These are phyloP conservation scores for Salvia rosmarinus DNA, from an alignment of 257 asterid species.

Conservation along the genomic window DNA sequence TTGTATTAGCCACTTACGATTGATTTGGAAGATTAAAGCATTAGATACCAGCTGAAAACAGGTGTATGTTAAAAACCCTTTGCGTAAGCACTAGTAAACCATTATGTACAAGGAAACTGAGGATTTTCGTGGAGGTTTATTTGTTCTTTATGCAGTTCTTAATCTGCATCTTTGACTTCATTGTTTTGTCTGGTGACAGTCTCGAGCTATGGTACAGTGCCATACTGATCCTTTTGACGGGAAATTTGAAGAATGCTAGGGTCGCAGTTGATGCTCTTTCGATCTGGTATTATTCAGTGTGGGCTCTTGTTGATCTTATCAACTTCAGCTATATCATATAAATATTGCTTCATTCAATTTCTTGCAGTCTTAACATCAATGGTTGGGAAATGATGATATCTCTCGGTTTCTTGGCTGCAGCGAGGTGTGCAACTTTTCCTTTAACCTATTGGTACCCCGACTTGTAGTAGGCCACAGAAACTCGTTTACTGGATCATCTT, in stretches of 20 bases:
- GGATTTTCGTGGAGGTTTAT: not conserved
- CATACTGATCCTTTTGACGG: conserved; percentile 66
- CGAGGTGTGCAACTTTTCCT: conserved; percentile 48
- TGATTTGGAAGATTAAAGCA: not conserved
- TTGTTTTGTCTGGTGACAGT: conserved; percentile 41
- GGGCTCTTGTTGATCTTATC: not conserved
- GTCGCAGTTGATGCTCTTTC: conserved; percentile 73
- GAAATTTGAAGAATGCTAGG: conserved; percentile 65
- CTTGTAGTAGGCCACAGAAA: not conserved
- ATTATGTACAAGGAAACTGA: not conserved
- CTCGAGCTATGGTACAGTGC: conserved; percentile 80
- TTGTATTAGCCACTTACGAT: not conserved
- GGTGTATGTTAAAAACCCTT: too few relatives aligned
- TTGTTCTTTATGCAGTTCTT: not conserved
- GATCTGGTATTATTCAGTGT: conserved; percentile 54
- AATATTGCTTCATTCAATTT: not conserved
- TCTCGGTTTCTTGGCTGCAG: conserved; percentile 71
- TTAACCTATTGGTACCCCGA: not conserved
- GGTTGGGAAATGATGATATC: conserved; percentile 87
- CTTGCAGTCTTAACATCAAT: conserved; percentile 64
- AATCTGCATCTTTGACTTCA: not conserved
- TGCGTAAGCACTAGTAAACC: conserved; percentile 23
- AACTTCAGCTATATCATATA: not conserved
- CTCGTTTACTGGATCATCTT: not conserved
- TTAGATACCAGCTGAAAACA: not conserved